A percentile compares a stretch with the other conserved stretches of the same genome.
Evolutionary conservation across 2,329 filamentous ascomycete species (phyloP).

Genomic region (Alternaria ventricosa): DNA sequence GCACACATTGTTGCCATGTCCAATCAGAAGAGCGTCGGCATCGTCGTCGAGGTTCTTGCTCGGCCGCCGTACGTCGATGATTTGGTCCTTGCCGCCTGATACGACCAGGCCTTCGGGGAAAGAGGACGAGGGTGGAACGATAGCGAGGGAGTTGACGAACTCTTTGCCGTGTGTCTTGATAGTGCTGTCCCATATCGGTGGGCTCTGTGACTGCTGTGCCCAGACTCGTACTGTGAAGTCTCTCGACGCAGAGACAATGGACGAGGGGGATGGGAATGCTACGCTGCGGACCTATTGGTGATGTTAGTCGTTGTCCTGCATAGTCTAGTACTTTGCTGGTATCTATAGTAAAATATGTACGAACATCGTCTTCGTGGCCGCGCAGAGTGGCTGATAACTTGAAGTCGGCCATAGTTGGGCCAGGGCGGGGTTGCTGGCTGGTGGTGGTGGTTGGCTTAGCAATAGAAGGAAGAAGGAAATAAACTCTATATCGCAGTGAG

Average conservation of each 20-base stretch:
- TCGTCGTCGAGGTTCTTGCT: slow-evolving; percentile 71
- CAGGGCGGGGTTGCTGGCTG: slow-evolving; percentile 31
- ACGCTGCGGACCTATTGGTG: slow-evolving; percentile 79
- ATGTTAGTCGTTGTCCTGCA: background rate
- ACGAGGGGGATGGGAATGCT: slow-evolving; percentile 74
- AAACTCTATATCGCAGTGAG: background rate
- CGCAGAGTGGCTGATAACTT: slow-evolving; percentile 90
- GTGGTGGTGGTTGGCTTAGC: slow-evolving; percentile 8
- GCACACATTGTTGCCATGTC: slow-evolving; percentile 88
- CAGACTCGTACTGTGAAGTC: slow-evolving; percentile 90
- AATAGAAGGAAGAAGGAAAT: slow-evolving; percentile 19
- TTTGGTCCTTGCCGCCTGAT: slow-evolving; percentile 87
- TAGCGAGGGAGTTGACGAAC: slow-evolving; percentile 87
- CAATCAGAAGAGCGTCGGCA: slow-evolving; percentile 83
- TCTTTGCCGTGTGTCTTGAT: slow-evolving; percentile 80
- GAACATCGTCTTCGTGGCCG: slow-evolving; percentile 92
- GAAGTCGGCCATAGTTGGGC: slow-evolving; percentile 73
- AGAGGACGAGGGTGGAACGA: slow-evolving; percentile 70
- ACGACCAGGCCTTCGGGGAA: slow-evolving; percentile 82
- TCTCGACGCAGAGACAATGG: slow-evolving; percentile 84
- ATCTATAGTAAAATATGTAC: background rate
- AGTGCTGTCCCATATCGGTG: slow-evolving; percentile 76
- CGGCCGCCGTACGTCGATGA: slow-evolving; percentile 87
- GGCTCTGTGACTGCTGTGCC: slow-evolving; percentile 70
- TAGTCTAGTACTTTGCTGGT: too few species aligned